Base-by-base conservation (phyloP, 768 basidiomycete genomes). In the Auriculariales sp. region DNA sequence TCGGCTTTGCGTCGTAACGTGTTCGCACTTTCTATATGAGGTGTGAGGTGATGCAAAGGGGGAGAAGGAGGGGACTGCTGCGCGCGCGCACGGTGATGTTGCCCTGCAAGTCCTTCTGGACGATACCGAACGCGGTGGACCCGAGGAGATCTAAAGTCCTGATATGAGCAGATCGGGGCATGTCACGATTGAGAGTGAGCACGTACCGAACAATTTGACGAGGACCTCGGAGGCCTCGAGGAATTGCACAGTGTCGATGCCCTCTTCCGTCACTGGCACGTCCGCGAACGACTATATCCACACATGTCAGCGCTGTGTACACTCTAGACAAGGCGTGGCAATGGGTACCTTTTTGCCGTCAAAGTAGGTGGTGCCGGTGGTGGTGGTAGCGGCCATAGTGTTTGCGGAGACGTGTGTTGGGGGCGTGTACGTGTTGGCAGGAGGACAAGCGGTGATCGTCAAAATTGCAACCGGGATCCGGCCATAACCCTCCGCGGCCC, bases 221-320 rank as follows among this genome's bases (percentile, higher is more conserved):
- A 99, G 74, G 32, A 91, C 94, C 50, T 85, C 74, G 1, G 87
- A 72, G 6, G 94, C 95, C 57, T 94, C 81, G 57, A 93, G 73
- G 70, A 98, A 99, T 45, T 73, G 70, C 39, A 77, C 62, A 14
- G 95, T 98, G 63, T 98, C 82, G 62, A 98, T 78, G 53, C 94
- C 94, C 57, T 73, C 75, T 56, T 89, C 81, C 49, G 83, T 87
- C 56, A 89, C 73, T 28, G 83, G 76, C 33, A 98, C 94, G 64
- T 93, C 83, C 57, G 81, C 79, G 63, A 91, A 99, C n/a, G 89
- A 93, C 94, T 98, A 42, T 29, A 5, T 10, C 12, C 19, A 7
- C n/a, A 24, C 19, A 25, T 24, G 36, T 28, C 27, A 28, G 17
- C 3, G 30, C 11, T 15, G n/a, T 5, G 4, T 25, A n/a, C 17